Conservation (phyloP, 441 rosid species). For the Populus hybrid region DNA sequence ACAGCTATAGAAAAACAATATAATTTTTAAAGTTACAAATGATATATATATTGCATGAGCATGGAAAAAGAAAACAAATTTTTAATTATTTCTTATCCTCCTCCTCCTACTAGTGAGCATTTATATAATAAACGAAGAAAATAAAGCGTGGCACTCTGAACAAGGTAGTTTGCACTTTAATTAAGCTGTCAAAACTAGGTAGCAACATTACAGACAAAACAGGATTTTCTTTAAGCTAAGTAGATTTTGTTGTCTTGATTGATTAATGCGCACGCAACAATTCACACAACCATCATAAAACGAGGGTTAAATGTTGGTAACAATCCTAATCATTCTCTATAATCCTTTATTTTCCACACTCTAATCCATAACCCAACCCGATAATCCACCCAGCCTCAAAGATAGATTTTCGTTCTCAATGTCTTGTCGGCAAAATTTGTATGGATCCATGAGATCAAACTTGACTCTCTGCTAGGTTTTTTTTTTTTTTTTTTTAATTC, state of each 20-base stretch:
- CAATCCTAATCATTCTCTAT: not conserved
- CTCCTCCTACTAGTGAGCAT: not conserved
- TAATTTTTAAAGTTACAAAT: too few species aligned
- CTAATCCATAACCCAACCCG: not conserved
- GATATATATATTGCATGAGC: not conserved
- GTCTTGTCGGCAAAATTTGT: not conserved
- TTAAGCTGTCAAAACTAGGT: not conserved
- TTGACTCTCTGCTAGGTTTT: too few species aligned
- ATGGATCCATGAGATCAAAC: too few species aligned
- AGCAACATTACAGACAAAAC: not conserved
- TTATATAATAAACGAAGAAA: too few species aligned
- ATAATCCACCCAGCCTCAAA: not conserved
- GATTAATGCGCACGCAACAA: constrained; percentile 14
- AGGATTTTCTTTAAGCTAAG: not conserved
- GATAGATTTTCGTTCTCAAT: not conserved
- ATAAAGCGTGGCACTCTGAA: not conserved
- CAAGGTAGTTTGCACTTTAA: not conserved
- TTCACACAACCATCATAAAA: not conserved
- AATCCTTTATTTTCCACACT: not conserved
- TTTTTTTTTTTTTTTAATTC: too few species aligned
- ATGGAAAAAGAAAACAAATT: too few species aligned
- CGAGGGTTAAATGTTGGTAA: not conserved
- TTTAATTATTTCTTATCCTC: not conserved
- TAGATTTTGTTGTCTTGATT: constrained; percentile 13
- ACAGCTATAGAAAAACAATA: too few species aligned